Base-by-base conservation (phyloP, 441 rosid species). In the Populus hybrid region DNA sequence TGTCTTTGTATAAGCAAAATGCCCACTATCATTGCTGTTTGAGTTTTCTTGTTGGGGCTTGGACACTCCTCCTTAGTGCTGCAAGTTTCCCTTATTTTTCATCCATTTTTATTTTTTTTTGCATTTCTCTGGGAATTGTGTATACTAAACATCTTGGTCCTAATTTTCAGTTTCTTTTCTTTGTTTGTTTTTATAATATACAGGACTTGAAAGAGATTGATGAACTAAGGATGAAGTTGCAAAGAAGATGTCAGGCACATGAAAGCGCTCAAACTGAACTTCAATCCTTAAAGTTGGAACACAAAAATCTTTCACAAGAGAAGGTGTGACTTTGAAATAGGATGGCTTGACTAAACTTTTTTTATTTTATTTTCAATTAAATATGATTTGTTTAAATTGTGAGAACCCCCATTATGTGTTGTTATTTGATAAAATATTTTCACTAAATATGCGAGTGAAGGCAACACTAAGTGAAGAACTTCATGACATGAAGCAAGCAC, bases 391-490 rank as follows among this genome's bases (percentile, higher is more conserved):
- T 40, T 50, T 63, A 72, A 64, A 61, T 68, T 67, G 50, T 57
- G 75, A 10, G 23, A 65, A 28, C 11, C 34, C 71, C 78, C 53
- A 81, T 66, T 2, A 18, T 67, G 69, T 76, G 38, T 35, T 59
- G 73, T 46, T 73, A 46, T 67, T 73, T 69, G 67, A 30, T 35
- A 36, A 20, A 10, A 28, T 46, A 71, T 73, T 12, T 61, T 26
- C 26, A 77, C 79, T 46, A 77, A 71, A 68, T n/a, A 64, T 64
- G 84, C 64, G 61, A 72, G 70, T 82, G 70, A 83, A 95, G 98
- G 93, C 86, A 83, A 85, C 73, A 81, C 78, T 89, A 74, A 80
- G 77, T 78, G 93, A 90, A 83, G 97, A 91, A 82, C 90, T 94
- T 75, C 79, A 77, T 34, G 86, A 78, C 72, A 72, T 85, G 79